phyloP scores from a whole-genome alignment of 352 stramenopile species.

The Phytophthora cactorum region DNA sequence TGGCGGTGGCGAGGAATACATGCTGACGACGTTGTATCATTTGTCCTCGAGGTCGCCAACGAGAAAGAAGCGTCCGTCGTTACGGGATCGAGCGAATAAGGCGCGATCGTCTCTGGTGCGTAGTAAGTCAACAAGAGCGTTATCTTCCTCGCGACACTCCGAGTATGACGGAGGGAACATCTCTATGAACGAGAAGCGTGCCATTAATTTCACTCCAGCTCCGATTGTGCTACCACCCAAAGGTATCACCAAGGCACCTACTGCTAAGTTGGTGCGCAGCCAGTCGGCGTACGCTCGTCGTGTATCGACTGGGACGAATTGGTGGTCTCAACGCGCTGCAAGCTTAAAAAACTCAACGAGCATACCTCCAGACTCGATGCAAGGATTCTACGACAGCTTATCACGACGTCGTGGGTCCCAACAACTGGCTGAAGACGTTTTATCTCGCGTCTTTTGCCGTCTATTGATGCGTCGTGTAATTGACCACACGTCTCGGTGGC shows the following conservation, averaged over 20 bases:
- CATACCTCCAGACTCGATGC: slow-evolving; percentile 22
- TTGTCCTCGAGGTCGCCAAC: slow-evolving; percentile 28
- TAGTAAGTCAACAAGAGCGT: slow-evolving; percentile 33
- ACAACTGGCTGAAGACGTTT: neutral
- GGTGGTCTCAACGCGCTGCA: slow-evolving; percentile 10
- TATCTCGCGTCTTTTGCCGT: slow-evolving; percentile 8
- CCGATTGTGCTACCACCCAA: slow-evolving; percentile 20
- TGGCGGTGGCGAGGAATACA: slow-evolving; percentile 46
- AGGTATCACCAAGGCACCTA: neutral
- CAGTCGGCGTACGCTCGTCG: slow-evolving; percentile 53
- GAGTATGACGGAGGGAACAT: slow-evolving; percentile 35
- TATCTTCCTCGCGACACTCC: slow-evolving; percentile 28
- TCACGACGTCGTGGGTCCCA: slow-evolving; percentile 20
- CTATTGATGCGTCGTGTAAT: slow-evolving; percentile 40
- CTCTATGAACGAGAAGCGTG: slow-evolving; percentile 35
- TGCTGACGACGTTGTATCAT: slow-evolving; percentile 64
- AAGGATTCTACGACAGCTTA: slow-evolving; percentile 54
- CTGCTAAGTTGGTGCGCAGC: slow-evolving; percentile 43
- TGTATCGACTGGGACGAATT: slow-evolving; percentile 30
- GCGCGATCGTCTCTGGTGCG: slow-evolving; percentile 17
- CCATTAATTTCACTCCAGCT: slow-evolving; percentile 15
- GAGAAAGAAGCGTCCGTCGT: slow-evolving; percentile 13
- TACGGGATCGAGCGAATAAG: slow-evolving; percentile 19
- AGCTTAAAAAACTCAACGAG: slow-evolving; percentile 8
- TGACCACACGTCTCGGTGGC: slow-evolving; percentile 34